phyloP scores from a whole-genome alignment of 2,329 filamentous ascomycete genomes.

The Neofusicoccum umdonicola region DNA sequence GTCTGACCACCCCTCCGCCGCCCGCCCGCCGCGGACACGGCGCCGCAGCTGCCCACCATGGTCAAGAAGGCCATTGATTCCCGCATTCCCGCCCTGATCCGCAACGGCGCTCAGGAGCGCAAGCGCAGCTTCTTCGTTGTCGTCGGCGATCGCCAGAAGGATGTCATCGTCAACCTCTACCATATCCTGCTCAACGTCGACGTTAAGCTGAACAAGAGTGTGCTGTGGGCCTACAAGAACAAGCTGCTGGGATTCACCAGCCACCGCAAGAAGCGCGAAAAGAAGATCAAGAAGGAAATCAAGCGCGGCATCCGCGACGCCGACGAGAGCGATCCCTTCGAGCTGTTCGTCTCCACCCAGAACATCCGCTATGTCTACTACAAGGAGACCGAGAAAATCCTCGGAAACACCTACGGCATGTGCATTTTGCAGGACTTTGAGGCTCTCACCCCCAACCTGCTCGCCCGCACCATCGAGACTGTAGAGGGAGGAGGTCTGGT shows the following conservation, averaged over 20 bases:
- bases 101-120: slow-evolving; percentile 64
- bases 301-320: slow-evolving; percentile 90
- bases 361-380: slow-evolving; percentile 99
- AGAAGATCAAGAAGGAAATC: slow-evolving; percentile 98
- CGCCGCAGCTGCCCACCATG: slow-evolving; percentile 16
- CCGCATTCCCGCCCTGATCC: slow-evolving; percentile 40
- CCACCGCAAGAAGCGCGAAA: slow-evolving; percentile 96
- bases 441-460: slow-evolving; percentile 92
- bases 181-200: slow-evolving; percentile 89
- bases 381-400: slow-evolving; percentile 98
- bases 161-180: slow-evolving; percentile 93
- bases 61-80: slow-evolving; percentile 29
- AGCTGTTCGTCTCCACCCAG: slow-evolving; percentile 92
- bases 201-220: slow-evolving; percentile 91
- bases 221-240: slow-evolving; percentile 98
- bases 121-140: slow-evolving; percentile 98
- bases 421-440: slow-evolving; percentile 98
- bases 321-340: slow-evolving; percentile 92
- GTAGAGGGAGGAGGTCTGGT: slow-evolving; percentile 95
- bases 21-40: slow-evolving; percentile 10
- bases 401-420: slow-evolving; percentile 98
- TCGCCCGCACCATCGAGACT: slow-evolving; percentile 93
- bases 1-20: not conserved
- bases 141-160: slow-evolving; percentile 89
- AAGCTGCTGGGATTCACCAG: slow-evolving; percentile 89